A percentile compares a stretch with the other conserved stretches of the same genome.
These are phyloP conservation scores for Mycena capillaripes DNA, from an alignment of 768 basidiomycete genomes.

Conservation along the genomic window DNA sequence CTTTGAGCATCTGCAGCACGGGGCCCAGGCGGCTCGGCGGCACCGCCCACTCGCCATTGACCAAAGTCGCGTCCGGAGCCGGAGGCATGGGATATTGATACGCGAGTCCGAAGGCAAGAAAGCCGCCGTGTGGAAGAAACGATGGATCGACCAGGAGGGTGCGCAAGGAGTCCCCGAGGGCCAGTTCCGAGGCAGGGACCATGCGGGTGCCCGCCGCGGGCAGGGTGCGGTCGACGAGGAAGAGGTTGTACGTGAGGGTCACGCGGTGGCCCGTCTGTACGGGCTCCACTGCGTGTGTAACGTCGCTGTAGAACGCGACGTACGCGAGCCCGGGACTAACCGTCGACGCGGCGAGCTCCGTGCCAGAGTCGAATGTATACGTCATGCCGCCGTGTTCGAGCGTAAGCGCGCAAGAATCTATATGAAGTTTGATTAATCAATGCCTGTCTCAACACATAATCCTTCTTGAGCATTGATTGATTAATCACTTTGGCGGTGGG, in stretches of 20 bases:
- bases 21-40: not conserved
- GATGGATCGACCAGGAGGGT: constrained; percentile 42
- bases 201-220: not conserved
- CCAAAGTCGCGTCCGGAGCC: not conserved
- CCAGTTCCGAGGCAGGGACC: constrained; percentile 11
- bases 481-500: too few species aligned
- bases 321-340: too few species aligned
- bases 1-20: constrained; percentile 23
- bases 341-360: too few species aligned
- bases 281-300: too few species aligned
- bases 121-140: constrained; percentile 49
- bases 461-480: too few species aligned
- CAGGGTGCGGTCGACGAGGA: constrained; percentile 35
- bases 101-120: constrained; percentile 51
- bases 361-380: too few species aligned
- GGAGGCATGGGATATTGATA: constrained; percentile 50
- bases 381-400: too few species aligned
- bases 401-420: too few species aligned
- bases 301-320: too few species aligned
- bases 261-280: constrained; percentile 57
- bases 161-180: constrained; percentile 39
- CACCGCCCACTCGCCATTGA: not conserved
- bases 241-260: constrained; percentile 59
- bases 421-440: too few species aligned
- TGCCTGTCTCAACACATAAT: too few species aligned